Evolutionary conservation across 257 asterid genomes (phyloP), one percentile per base, ranked within the genome.

Genomic region (Nicotiana benthamiana): DNA sequence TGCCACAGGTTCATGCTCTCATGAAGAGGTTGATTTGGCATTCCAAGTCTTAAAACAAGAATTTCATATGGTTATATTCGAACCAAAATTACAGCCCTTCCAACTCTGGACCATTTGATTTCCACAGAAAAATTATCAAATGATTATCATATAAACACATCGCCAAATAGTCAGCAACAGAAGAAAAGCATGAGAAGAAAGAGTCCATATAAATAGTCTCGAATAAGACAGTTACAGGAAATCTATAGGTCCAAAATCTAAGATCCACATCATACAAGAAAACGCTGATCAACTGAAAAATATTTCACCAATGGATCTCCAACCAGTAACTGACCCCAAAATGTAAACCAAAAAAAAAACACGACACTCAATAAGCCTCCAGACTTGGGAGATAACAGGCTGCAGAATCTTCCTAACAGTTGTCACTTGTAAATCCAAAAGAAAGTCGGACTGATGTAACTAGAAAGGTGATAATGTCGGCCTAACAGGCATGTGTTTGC

Each of bases 341-440:
- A 75, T 26, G 15, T 26, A 27, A 76, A 67, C 66, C 78, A 43
- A 20, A 9, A 32, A 4, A 82, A 54, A 24, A 83, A 79, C 75
- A 75, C 81, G 79, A 75, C 85, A 79, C 85, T 81, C 89, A 76
- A 66, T 82, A 81, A 75, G 84, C 80, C 91, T 80, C 91, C 87
- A 81, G 79, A 82, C 79, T 82, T 22, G 75, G 87, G 91, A 85
- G 85, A 72, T 75, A 82, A 82, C 86, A 68, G 28, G 87, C 87
- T 36, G 86, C 84, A 56, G 67, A 75, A 77, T 85, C 88, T 51
- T 85, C 89, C 59, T 83, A 83, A 68, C 68, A 81, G 76, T 80
- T 75, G 78, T 68, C 54, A 61, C 61, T 64, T 34, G 27, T 70
- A 75, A 85, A 59, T 40, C 80, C 59, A 65, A 27, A 82, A 75